A percentile compares a stretch with the other conserved stretches of the same genome.
Conservation (phyloP, 2,329 filamentous ascomycete genomes). For the Fusarium dimerum region DNA sequence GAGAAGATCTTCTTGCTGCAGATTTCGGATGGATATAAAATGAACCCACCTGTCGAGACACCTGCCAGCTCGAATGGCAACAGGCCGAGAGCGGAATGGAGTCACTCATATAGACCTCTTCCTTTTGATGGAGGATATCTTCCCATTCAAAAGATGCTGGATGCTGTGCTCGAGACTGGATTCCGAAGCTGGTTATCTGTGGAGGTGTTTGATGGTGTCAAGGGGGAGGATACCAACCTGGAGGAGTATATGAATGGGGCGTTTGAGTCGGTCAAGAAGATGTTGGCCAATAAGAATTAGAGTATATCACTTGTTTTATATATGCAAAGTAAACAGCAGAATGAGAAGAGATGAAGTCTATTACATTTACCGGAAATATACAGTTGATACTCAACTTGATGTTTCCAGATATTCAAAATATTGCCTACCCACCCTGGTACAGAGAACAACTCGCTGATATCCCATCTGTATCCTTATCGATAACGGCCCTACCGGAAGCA, state of each 20-base stretch:
- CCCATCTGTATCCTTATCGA: neutral
- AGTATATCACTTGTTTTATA: no score
- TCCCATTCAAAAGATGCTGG: conserved; percentile 64
- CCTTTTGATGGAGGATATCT: conserved; percentile 72
- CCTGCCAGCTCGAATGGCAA: conserved; percentile 21
- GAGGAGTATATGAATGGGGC: conserved; percentile 7
- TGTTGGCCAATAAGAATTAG: neutral
- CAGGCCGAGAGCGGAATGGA: conserved; percentile 62
- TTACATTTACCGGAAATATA: no score
- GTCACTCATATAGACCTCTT: conserved; percentile 67
- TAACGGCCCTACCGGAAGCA: neutral
- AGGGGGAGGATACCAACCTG: conserved; percentile 8
- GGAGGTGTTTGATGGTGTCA: conserved; percentile 63
- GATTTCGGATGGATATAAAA: conserved; percentile 72
- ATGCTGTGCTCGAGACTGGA: conserved; percentile 67
- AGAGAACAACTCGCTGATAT: no score
- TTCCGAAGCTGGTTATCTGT: conserved; percentile 68
- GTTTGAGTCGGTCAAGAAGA: conserved; percentile 12
- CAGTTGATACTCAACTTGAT: no score
- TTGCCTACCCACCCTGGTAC: no score
- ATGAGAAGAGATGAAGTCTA: no score
- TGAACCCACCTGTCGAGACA: conserved; percentile 53
- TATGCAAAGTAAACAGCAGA: no score
- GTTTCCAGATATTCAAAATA: no score
- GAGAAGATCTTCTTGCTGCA: conserved; percentile 76